Evolutionary conservation across 345 rosid genomes (phyloP), one percentile per base, ranked within the genome.

Genomic region (Populus simonii): DNA sequence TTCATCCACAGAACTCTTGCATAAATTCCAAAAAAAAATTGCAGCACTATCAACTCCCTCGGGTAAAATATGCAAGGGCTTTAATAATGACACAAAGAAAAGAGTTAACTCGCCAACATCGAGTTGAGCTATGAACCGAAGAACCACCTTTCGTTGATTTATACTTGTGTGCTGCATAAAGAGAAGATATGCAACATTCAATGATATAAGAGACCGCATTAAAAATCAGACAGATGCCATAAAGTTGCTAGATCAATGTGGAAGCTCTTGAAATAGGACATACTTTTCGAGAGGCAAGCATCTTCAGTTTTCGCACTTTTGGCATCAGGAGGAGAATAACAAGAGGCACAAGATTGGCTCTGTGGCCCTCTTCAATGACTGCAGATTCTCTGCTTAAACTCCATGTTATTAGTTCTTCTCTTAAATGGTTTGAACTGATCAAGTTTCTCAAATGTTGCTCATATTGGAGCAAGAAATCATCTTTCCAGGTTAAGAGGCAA

Each of bases 371-470:
- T 75, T 89, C 90, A 76, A 93, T 86, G 65, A 74, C 76, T 79
- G 53, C 39, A 4, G 90, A 87, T 76, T 91, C 93, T 82, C 79
- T 80, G 57, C 94, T 88, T 81, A 93, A 84, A 89, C 89, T 90
- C 98, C 97, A 96, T 35, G 90, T 96, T 22, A 96, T 87, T 70
- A 96, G 82, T 83, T 91, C 97, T 82, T 93, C 98, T 80, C 97
- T 86, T 83, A 96, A 63, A 79, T 74, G 82, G 80, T 91, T 86
- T 63, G 97, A 82, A 83, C 83, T 84, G 80, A 96, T 92, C 86
- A 96, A 86, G 79, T 91, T 96, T 83, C 88, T 90, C 67, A 96
- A 83, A 86, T 89, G 91, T 76, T 86, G 90, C 53, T 89, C 86
- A 85, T 96, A 89, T 25, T 93, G 93, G 63, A 91, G 84, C 80